Evolutionary conservation across 768 basidiomycete species (phyloP).

Genomic region (Solioccasus polychromus): DNA sequence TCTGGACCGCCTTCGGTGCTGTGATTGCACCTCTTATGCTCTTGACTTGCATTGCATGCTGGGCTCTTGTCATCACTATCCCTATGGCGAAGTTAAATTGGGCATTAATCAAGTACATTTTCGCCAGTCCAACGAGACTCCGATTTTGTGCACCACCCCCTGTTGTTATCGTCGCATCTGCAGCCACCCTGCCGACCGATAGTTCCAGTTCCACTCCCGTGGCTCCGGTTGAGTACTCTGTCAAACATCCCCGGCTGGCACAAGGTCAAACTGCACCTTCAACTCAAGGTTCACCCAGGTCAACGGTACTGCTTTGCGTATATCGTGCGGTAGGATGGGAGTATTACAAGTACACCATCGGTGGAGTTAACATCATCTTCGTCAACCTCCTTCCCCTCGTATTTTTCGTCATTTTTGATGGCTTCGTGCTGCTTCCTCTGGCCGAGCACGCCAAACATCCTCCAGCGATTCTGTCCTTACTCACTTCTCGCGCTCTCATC

Average conservation of each 20-base stretch:
- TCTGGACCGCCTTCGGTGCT: conserved; percentile 74
- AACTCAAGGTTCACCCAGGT: conserved; percentile 62
- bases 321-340: conserved; percentile 87
- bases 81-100: conserved; percentile 98
- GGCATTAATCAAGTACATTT: conserved; percentile 86
- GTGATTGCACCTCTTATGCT: conserved; percentile 90
- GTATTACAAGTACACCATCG: conserved; percentile 99
- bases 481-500: conserved; percentile 75
- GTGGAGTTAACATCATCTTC: conserved; percentile 98
- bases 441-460: conserved; percentile 63
- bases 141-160: conserved; percentile 91
- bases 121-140: conserved; percentile 74
- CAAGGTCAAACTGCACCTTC: conserved; percentile 89
- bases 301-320: conserved; percentile 91
- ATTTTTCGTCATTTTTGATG: conserved; percentile 95
- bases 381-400: conserved; percentile 92
- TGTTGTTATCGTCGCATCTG: conserved; percentile 47
- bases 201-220: conserved; percentile 9
- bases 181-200: conserved; percentile 8
- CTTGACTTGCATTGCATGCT: conserved; percentile 84
- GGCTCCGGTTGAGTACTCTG: conserved; percentile 47
- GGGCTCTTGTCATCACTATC: conserved; percentile 92
- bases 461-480: conserved; percentile 60
- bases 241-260: conserved; percentile 72
- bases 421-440: conserved; percentile 72